phyloP scores from a whole-genome alignment of 306 rosid species.

The Quercus parvula region DNA sequence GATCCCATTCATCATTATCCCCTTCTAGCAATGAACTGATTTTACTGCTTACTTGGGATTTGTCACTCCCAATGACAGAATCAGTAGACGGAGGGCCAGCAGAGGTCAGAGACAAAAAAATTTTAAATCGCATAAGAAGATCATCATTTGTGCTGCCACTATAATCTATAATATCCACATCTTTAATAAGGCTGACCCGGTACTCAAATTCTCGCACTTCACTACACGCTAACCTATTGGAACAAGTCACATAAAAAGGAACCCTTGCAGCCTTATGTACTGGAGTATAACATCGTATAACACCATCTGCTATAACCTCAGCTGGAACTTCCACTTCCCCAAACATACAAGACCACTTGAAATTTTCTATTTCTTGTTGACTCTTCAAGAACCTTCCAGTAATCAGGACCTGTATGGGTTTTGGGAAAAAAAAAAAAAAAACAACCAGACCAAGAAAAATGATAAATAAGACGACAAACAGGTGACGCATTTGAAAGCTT shows the following conservation, averaged over 20 bases:
- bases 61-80: conserved; percentile 33
- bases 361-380: conserved; percentile 47
- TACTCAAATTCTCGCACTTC: conserved; percentile 87
- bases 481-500: not conserved
- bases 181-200: conserved; percentile 32
- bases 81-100: conserved; percentile 29
- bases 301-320: conserved; percentile 55
- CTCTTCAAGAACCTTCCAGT: conserved; percentile 66
- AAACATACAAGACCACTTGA: conserved; percentile 88
- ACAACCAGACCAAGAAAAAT: conserved; percentile 8
- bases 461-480: conserved; percentile 15
- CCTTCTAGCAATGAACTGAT: conserved; percentile 54
- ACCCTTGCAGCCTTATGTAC: conserved; percentile 67
- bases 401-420: conserved; percentile 56
- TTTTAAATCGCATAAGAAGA: conserved; percentile 45
- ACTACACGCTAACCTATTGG: conserved; percentile 91
- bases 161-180: conserved; percentile 30
- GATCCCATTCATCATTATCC: conserved; percentile 60
- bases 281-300: conserved; percentile 79
- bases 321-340: conserved; percentile 91
- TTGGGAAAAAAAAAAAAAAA: conserved; percentile 5
- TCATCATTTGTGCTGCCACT: conserved; percentile 29
- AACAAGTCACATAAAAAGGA: conserved; percentile 81
- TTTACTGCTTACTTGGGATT: conserved; percentile 43
- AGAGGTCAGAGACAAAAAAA: conserved; percentile 37